Base-by-base conservation (phyloP, 805 yeast genomes). In the Maudiozyma turicensis region DNA sequence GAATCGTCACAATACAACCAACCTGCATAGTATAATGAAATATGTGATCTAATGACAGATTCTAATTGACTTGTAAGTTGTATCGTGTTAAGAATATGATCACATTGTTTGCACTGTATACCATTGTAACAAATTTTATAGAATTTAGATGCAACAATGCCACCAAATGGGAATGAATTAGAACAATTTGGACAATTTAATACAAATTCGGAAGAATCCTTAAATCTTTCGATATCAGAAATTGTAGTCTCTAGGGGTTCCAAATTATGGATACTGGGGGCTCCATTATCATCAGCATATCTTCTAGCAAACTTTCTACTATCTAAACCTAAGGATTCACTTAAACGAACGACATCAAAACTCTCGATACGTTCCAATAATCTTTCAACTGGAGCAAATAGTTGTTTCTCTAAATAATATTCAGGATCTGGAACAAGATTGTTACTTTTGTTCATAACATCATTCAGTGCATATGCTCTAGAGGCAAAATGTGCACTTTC, bases 381-480 rank as follows among this genome's bases (percentile, higher is more conserved):
- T 67, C 99, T 80, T 62, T 87, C 95, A 8, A 93, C 81, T 3
- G 97, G 97, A 2, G 95, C 89, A 58, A 85, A 80, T 8, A 93
- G 77, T 67, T 93, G 99, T 64, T 88, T 86, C 55, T 83, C 93
- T 56, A 91, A 71, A 64, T 93, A 93, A 61, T 77, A 90, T 39
- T 72, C 74, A 1, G 86, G 75, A 66, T 93, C 99, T 1, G 93
- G 88, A 52, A 66, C 71, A 51, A 82, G 75, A 3, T 68, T 67
- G 8, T 73, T 70, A 38, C 71, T 66, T 48, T 76, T 78, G 34
- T 68, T 62, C 61, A 84, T 64, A 7, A 89, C 76, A 58, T 91
- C 97, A 55, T 78, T 81, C 48, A 87, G 72, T 0, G 96, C 80
- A 51, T 86, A 77, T 0, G 99, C 96, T 49, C 97, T 75, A 51